Evolutionary conservation across 441 rosid genomes (phyloP).

Genomic region (Populus tomentosa): DNA sequence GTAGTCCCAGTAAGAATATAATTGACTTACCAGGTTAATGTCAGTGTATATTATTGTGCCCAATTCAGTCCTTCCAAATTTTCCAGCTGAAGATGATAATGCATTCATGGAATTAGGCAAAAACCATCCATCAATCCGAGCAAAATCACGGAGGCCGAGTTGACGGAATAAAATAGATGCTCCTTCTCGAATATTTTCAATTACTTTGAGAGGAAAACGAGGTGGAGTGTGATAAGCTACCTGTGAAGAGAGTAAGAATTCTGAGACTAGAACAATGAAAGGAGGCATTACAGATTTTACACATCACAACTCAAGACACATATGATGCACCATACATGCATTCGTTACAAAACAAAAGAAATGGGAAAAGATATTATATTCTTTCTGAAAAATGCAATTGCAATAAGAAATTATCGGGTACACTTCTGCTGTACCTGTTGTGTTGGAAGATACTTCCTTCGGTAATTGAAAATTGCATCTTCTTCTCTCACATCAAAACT

Average conservation of each 20-base stretch:
- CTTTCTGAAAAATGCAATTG: constrained; percentile 4
- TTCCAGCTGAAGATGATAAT: constrained; percentile 38
- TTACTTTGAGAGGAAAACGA: constrained; percentile 77
- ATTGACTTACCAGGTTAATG: constrained; percentile 74
- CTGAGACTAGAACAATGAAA: constrained; percentile 11
- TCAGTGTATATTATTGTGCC: constrained; percentile 69
- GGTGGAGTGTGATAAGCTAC: constrained; percentile 97
- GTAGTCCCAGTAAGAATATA: background rate
- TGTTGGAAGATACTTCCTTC: constrained; percentile 95
- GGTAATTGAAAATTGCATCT: constrained; percentile 83
- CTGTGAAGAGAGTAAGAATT: constrained; percentile 35
- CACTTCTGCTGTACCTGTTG: constrained; percentile 58
- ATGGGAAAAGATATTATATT: background rate
- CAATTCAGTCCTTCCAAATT: constrained; percentile 40
- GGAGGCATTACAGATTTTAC: constrained; percentile 1
- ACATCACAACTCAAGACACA: background rate
- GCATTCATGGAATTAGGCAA: constrained; percentile 47
- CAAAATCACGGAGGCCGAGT: constrained; percentile 89
- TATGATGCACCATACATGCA: background rate
- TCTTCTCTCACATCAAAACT: constrained; percentile 56
- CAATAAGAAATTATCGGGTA: constrained; percentile 17
- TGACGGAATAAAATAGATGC: constrained; percentile 68
- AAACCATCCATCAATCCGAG: constrained; percentile 97
- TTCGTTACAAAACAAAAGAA: background rate
- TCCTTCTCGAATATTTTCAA: constrained; percentile 70